These are phyloP conservation scores for Hydnomerulius pinastri DNA, from an alignment of 768 basidiomycete species.

Conservation along the genomic window DNA sequence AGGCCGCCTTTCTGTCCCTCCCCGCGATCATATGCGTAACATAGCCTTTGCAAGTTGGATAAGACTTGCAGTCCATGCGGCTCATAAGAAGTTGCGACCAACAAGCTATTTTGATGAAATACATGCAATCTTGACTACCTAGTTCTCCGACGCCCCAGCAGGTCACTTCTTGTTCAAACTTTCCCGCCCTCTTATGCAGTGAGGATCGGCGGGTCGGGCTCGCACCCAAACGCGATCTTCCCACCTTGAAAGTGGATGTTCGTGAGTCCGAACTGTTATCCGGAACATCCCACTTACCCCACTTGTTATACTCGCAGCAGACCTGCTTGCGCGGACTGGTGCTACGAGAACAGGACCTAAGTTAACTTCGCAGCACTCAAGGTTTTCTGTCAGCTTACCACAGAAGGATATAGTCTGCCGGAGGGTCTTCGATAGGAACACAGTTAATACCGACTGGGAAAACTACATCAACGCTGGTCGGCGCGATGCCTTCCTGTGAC, in stretches of 20 bases:
- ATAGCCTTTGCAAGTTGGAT: not conserved
- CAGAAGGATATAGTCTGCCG: not conserved
- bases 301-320: conserved; percentile 4
- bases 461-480: not conserved
- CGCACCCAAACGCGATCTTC: conserved; percentile 4
- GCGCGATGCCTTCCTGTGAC: not conserved
- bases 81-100: too few species aligned
- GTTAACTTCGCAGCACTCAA: not conserved
- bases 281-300: conserved; percentile 3
- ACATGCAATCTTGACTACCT: too few species aligned
- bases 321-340: conserved; percentile 1
- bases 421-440: conserved; percentile 1
- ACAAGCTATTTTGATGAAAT: too few species aligned
- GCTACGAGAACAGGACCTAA: not conserved
- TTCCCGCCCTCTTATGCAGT: not conserved
- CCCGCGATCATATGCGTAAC: not conserved
- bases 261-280: too few species aligned
- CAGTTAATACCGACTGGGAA: conserved; percentile 6
- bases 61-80: too few species aligned
- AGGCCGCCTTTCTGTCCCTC: too few species aligned
- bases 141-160: too few species aligned
- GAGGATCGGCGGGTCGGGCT: not conserved
- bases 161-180: not conserved
- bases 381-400: not conserved
- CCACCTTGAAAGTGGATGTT: not conserved